Conservation (phyloP, 495 filamentous ascomycete species). For the Talaromyces ruber region DNA sequence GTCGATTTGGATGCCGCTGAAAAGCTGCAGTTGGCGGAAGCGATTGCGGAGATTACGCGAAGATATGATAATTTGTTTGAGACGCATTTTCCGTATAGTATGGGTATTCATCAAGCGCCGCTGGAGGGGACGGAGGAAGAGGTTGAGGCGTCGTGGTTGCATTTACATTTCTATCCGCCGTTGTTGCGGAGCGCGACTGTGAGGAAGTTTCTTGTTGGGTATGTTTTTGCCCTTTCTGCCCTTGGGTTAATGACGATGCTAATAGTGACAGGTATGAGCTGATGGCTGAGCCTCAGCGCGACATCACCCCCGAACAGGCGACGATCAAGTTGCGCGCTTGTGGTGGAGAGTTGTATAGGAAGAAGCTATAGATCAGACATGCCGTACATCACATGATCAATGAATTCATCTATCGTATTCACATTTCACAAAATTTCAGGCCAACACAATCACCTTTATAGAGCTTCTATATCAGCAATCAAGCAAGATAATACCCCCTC, state of each 20-base stretch:
- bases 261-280: slow-evolving; percentile 60
- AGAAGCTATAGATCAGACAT: slow-evolving; percentile 38
- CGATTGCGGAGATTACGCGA: slow-evolving; percentile 75
- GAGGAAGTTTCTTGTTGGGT: slow-evolving; percentile 88
- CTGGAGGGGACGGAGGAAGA: slow-evolving; percentile 78
- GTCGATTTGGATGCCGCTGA: slow-evolving; percentile 70
- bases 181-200: slow-evolving; percentile 88
- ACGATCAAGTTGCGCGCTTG: slow-evolving; percentile 65
- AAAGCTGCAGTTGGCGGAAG: slow-evolving; percentile 63
- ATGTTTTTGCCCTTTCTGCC: slow-evolving; percentile 17
- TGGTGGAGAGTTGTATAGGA: slow-evolving; percentile 78
- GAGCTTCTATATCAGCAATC: too few relatives aligned
- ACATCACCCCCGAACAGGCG: slow-evolving; percentile 97
- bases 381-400: not conserved
- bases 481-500: slow-evolving; percentile 25
- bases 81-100: slow-evolving; percentile 92
- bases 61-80: slow-evolving; percentile 97
- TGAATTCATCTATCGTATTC: not conserved
- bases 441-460: too few relatives aligned
- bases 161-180: slow-evolving; percentile 96
- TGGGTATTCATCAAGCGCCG: slow-evolving; percentile 90
- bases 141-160: slow-evolving; percentile 78
- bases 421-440: not conserved
- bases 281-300: slow-evolving; percentile 92
- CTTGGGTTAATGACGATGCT: not conserved